Evolutionary conservation across 805 yeast species (phyloP), one percentile per base, ranked within the genome.

Genomic region (Millerozyma miso): DNA sequence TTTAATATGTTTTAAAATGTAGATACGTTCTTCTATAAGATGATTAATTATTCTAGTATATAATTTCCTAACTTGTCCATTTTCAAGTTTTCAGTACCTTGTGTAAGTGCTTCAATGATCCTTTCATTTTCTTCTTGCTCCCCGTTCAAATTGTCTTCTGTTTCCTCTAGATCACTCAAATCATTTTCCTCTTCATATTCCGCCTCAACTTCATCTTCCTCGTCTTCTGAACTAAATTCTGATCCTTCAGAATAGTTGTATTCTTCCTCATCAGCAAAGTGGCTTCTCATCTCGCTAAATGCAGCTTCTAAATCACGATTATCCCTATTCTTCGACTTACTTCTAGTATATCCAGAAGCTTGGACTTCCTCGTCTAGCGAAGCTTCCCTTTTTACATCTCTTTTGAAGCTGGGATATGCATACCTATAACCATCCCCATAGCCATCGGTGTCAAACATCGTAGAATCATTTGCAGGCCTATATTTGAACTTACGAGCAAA

Each of bases 41-140:
- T 23, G 29, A 35, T 38, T 32, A 36, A 14, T 33, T 37, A 20
- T 33, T 19, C 87, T 32, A 87, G 59, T 29, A 85, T 81, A 58
- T 87, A 87, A 62, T 87, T 87, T 33, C 96, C 96, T 36, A 87
- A 59, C 53, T 81, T 85, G 58, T 87, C 96, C 83, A 84, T 81
- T 58, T 84, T 85, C 50, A 87, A 62, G n/a, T 79, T 73, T 37
- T 75, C 71, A 2, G 74, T 77, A 16, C 91, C 93, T 4, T 64
- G 59, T 10, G 81, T 78, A 39, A 86, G 63, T 2, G 91, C 93
- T 48, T 80, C 80, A 19, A 86, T 78, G 55, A 86, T 87, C 55
- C 77, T 76, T 51, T 74, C 77, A 41, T 73, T 67, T 39, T 72
- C 71, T 37, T 55, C 63, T n/a, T 56, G 54, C 12, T 53, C 51